Base-by-base conservation (phyloP, 2,329 filamentous ascomycete species). In the Talaromyces rugulosus region DNA sequence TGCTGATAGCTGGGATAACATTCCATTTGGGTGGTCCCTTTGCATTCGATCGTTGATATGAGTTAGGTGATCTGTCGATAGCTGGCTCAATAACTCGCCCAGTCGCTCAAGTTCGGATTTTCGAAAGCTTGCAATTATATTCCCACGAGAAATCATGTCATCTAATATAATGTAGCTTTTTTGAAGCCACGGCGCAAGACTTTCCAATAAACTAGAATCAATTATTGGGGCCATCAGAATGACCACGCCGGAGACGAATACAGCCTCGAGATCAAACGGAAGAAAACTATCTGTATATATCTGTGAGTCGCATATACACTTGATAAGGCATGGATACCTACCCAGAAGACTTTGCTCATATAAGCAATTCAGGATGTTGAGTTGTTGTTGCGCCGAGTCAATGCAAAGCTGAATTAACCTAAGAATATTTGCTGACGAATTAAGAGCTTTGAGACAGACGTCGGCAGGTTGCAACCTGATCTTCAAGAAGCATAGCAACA, bases 131-230 rank as follows among this genome's bases (percentile, higher is more conserved):
- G 82, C 82, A 9, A 83, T 75, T 1, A 76, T 69, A 53, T 82
- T 83, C 0, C 81, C 81, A 36, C 75, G 75, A 0, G 72, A 70
- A 7, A 78, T 71, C 71, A 84, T 82, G 12, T 81, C 80, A 30
- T 81, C 78, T 4, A 83, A 74, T 5, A 83, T 75, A 0, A 65
- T 59, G 44, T 79, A 51, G 5, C 44, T 51, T 28, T 51, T 51
- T 16, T 51, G 18, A 5, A 51, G 44, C 44, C 44, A 51, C 3
- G 44, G 18, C 2, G 44, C 27, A 14, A 11, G 44, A 51, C 27
- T 51, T 51, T 51, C 44, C 44, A 51, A 51, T 8, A 51, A 28
- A 7, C 18, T 23, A 18, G 27, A 23, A 51, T 51, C 44, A 28
- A 28, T 51, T 51, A 23, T 23, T 51, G 44, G 44, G 18, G 44